A percentile compares a stretch with the other conserved stretches of the same genome.
Conservation (phyloP, 148 eudicot species). For the Diospyros lotus region DNA sequence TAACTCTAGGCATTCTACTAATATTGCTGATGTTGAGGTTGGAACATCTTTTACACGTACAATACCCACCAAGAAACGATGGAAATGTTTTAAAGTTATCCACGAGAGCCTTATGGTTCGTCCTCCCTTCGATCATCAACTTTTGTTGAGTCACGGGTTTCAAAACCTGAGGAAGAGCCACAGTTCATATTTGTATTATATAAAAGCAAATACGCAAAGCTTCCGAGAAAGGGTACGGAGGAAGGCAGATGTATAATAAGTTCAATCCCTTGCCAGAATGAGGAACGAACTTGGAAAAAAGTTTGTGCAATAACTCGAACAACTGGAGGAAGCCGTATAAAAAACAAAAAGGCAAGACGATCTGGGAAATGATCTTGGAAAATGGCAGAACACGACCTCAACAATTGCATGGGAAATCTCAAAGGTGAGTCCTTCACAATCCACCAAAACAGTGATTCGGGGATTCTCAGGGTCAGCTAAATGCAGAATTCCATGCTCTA, state of each 20-base stretch:
- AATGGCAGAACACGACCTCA: constrained; percentile 70
- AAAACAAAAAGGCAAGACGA: constrained; percentile 63
- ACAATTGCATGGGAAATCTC: constrained; percentile 69
- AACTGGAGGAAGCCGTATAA: constrained; percentile 79
- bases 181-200: background rate
- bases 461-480: constrained; percentile 56
- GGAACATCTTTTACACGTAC: constrained; percentile 58
- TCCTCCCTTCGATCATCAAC: constrained; percentile 56
- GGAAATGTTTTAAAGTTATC: constrained; percentile 60
- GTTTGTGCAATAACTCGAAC: constrained; percentile 85
- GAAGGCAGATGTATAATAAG: background rate
- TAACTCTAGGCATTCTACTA: constrained; percentile 11
- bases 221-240: background rate
- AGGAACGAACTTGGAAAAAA: constrained; percentile 65
- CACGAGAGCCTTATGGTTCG: constrained; percentile 43
- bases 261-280: background rate
- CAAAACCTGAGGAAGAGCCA: constrained; percentile 44
- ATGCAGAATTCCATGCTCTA: constrained; percentile 74
- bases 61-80: constrained; percentile 68
- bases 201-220: background rate
- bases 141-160: constrained; percentile 72
- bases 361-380: constrained; percentile 87
- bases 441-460: constrained; percentile 70
- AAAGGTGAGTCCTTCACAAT: constrained; percentile 80
- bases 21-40: constrained; percentile 19